Conservation (phyloP, 75 land plant genomes). For the Selaginella moellendorffii region DNA sequence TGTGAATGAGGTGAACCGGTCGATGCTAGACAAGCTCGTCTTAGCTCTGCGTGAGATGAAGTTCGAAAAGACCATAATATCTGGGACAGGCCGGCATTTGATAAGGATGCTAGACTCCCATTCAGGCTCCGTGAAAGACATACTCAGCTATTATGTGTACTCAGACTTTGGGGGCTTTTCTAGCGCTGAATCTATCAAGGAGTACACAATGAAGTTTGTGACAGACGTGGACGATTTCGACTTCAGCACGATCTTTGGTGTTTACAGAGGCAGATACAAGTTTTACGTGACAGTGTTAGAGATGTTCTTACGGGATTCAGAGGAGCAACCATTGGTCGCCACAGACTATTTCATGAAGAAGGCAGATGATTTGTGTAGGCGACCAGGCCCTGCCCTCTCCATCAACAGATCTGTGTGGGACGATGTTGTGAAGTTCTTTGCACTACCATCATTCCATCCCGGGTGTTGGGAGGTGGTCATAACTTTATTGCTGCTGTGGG, state of each 20-base stretch:
- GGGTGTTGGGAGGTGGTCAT: not conserved
- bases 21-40: not conserved
- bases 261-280: not conserved
- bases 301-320: not conserved
- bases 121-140: not conserved
- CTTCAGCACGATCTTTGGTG: not conserved
- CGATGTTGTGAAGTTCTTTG: not conserved
- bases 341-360: not conserved
- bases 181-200: not conserved
- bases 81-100: not conserved
- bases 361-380: not conserved
- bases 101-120: not conserved
- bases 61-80: not conserved
- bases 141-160: not conserved
- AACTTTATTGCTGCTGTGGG: not conserved
- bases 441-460: not conserved
- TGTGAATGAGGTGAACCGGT: not conserved
- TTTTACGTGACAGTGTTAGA: not conserved
- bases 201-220: not conserved
- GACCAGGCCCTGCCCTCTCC: not conserved
- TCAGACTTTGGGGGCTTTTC: not conserved
- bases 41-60: not conserved
- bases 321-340: not conserved
- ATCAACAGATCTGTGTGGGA: not conserved
- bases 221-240: not conserved